Conservation (phyloP, 441 rosid species). For the Aquilaria agallochum region DNA sequence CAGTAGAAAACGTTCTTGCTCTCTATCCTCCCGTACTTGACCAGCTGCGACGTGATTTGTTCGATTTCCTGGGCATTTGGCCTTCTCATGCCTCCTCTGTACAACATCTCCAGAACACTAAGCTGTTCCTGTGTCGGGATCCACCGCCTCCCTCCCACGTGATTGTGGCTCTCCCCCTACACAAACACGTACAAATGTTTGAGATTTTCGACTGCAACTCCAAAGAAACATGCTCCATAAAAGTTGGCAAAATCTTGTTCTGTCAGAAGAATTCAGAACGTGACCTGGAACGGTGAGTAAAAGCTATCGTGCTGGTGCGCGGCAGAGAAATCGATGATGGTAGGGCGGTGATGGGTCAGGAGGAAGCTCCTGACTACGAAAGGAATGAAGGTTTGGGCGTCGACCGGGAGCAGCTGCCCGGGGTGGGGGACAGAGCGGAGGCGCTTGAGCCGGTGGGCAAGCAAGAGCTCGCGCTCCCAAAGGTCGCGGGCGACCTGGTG, state of each 20-base stretch:
- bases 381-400: constrained; percentile 22
- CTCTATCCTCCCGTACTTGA: constrained; percentile 53
- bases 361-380: constrained; percentile 80
- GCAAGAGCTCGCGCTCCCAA: constrained; percentile 76
- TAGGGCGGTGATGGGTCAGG: constrained; percentile 56
- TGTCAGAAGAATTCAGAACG: too few species aligned
- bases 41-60: constrained; percentile 73
- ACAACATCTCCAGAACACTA: constrained; percentile 84
- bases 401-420: constrained; percentile 26
- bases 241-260: too few species aligned
- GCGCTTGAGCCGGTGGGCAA: constrained; percentile 79
- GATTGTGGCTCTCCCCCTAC: constrained; percentile 53
- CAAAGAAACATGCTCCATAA: too few species aligned
- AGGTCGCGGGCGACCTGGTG: constrained; percentile 76
- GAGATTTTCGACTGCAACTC: too few species aligned
- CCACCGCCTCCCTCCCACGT: constrained; percentile 94
- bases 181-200: too few species aligned
- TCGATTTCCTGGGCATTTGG: constrained; percentile 86
- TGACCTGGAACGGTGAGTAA: too few species aligned
- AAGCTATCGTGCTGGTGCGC: too few species aligned
- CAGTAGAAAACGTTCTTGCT: constrained; percentile 71
- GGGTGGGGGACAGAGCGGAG: constrained; percentile 78
- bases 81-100: constrained; percentile 70
- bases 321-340: constrained; percentile 35
- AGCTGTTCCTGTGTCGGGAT: constrained; percentile 95